Conservation (phyloP, 495 filamentous ascomycete genomes). For the Viridothelium virens region DNA sequence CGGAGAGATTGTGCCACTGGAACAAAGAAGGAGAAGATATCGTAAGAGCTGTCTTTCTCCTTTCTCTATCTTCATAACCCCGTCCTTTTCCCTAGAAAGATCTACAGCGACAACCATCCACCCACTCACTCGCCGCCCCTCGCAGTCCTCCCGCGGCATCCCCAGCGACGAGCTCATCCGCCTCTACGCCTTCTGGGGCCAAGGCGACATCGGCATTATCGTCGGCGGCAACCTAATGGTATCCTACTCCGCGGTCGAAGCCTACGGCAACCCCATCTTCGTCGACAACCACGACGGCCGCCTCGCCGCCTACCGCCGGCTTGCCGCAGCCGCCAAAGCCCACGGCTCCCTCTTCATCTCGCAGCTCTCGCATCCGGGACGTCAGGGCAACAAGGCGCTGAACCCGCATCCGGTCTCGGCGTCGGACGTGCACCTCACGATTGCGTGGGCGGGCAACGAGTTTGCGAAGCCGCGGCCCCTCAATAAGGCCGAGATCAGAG, state of each 20-base stretch:
- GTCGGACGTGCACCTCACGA: constrained; percentile 26
- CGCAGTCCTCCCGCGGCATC: constrained; percentile 15
- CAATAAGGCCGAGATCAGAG: constrained; percentile 21
- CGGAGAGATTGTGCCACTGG: constrained; percentile 24
- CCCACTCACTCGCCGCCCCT: neutral
- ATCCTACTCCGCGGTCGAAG: constrained; percentile 23
- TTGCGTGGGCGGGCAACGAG: constrained; percentile 25
- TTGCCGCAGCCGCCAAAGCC: constrained; percentile 18
- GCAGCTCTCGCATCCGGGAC: constrained; percentile 26
- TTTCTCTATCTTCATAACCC: neutral
- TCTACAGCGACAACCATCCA: neutral
- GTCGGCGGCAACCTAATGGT: constrained; percentile 27
- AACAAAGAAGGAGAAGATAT: constrained; percentile 21
- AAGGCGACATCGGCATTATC: constrained; percentile 26
- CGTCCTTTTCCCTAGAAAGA: neutral
- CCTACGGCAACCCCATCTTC: constrained; percentile 24
- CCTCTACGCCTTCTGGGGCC: constrained; percentile 25
- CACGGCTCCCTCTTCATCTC: constrained; percentile 24
- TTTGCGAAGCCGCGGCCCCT: constrained; percentile 24
- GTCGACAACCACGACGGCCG: constrained; percentile 24
- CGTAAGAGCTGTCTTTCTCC: neutral
- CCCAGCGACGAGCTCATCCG: constrained; percentile 24
- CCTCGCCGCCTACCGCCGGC: constrained; percentile 16
- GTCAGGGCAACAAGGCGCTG: constrained; percentile 24
- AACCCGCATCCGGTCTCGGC: constrained; percentile 28